phyloP scores from a whole-genome alignment of 768 basidiomycete genomes.

The Kwoniella dejecticola region DNA sequence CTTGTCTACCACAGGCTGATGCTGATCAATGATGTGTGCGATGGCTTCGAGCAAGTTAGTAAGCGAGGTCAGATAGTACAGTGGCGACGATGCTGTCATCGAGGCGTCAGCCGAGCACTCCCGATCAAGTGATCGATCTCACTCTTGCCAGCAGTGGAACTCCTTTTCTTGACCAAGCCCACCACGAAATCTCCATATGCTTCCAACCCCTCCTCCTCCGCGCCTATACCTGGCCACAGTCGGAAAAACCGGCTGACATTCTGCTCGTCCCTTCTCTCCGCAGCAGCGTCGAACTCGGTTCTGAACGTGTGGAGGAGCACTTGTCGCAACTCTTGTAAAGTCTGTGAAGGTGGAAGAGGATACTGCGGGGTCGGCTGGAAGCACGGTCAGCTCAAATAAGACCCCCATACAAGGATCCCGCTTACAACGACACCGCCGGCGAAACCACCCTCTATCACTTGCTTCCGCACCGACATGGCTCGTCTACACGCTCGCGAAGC shows the following conservation, averaged over 20 bases:
- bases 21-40: constrained; percentile 94
- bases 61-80: constrained; percentile 85
- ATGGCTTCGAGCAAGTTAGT: constrained; percentile 93
- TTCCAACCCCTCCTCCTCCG: constrained; percentile 86
- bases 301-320: constrained; percentile 75
- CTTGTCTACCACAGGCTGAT: constrained; percentile 96
- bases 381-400: constrained; percentile 4
- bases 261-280: constrained; percentile 75
- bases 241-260: constrained; percentile 94
- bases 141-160: constrained; percentile 83
- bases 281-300: constrained; percentile 78
- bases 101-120: neutral
- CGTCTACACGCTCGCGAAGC: constrained; percentile 87
- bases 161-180: constrained; percentile 77
- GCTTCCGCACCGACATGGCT: constrained; percentile 78
- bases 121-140: constrained; percentile 36
- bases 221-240: constrained; percentile 91
- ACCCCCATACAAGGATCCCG: constrained; percentile 16
- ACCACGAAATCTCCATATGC: constrained; percentile 92
- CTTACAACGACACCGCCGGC: constrained; percentile 83
- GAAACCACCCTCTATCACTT: constrained; percentile 79
- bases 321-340: constrained; percentile 73
- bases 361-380: constrained; percentile 83
- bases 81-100: constrained; percentile 75
- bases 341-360: constrained; percentile 81